A percentile compares a stretch with the other conserved stretches of the same genome.
These are phyloP conservation scores for Pyrenochaeta sp. DNA, from an alignment of 2,329 filamentous ascomycete species.

Conservation along the genomic window DNA sequence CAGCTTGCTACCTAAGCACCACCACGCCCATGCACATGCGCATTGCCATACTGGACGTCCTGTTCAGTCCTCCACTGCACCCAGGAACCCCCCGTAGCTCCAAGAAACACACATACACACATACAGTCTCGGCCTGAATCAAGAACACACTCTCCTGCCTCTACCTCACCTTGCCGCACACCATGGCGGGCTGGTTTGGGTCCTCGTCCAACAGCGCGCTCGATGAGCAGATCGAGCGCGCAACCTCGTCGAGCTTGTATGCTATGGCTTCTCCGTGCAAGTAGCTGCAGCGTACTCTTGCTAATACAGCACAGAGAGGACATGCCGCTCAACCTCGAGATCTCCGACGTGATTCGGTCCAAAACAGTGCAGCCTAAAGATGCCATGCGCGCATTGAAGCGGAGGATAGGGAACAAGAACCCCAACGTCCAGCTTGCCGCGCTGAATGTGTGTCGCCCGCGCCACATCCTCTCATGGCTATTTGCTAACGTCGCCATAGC, in stretches of 20 bases:
- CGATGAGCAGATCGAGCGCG: conserved; percentile 96
- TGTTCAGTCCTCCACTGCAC: background rate
- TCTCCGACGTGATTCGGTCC: conserved; percentile 95
- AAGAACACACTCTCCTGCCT: background rate
- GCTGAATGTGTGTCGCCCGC: conserved; percentile 72
- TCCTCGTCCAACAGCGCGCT: conserved; percentile 87
- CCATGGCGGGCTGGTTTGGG: conserved; percentile 92
- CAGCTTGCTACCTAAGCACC: conserved; percentile 20
- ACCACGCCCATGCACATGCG: background rate
- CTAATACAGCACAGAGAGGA: conserved; percentile 73
- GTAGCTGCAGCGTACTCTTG: conserved; percentile 1
- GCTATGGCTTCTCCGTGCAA: background rate
- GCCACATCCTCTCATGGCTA: background rate
- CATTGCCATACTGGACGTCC: background rate
- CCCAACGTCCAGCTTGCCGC: conserved; percentile 95
- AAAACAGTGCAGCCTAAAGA: conserved; percentile 98
- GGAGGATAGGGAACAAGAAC: conserved; percentile 95
- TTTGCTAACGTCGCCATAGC: conserved; percentile 56
- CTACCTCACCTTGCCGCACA: conserved; percentile 11
- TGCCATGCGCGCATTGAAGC: conserved; percentile 95
- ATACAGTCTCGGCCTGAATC: conserved; percentile 2
- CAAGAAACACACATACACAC: background rate
- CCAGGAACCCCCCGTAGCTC: background rate
- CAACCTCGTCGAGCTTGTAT: conserved; percentile 92
- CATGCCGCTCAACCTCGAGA: conserved; percentile 96